Percentiles rank a stretch among this genome's conserved stretches.
Conservation (phyloP, 768 basidiomycete genomes). For the Austroboletus eburneus region DNA sequence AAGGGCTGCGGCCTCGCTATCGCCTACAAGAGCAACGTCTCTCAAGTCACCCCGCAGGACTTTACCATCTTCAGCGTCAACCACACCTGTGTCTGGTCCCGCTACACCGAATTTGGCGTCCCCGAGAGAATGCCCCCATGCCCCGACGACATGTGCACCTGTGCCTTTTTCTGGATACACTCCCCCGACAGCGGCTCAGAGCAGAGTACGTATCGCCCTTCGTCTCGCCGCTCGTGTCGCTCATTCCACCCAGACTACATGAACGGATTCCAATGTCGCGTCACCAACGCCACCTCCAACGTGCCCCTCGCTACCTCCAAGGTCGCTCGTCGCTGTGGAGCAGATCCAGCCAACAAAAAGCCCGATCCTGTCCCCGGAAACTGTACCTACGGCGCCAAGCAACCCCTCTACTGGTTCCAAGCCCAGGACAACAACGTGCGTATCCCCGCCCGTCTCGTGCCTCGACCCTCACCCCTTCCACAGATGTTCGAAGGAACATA, state of each 20-base stretch:
- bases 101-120: conserved; percentile 66
- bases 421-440: conserved; percentile 57
- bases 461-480: background rate
- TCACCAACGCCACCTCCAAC: conserved; percentile 50
- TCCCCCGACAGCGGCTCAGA: conserved; percentile 55
- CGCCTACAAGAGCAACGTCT: conserved; percentile 64
- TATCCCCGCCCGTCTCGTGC: background rate
- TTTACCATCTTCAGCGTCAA: conserved; percentile 74
- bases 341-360: conserved; percentile 47
- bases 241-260: conserved; percentile 49
- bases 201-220: conserved; percentile 45
- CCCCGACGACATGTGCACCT: conserved; percentile 57
- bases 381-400: conserved; percentile 71
- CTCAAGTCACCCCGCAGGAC: conserved; percentile 59
- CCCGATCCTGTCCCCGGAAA: conserved; percentile 46
- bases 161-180: conserved; percentile 76
- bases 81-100: conserved; percentile 69
- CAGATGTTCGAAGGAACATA: conserved; percentile 64
- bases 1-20: conserved; percentile 69
- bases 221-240: background rate
- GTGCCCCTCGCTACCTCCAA: conserved; percentile 51
- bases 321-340: conserved; percentile 62
- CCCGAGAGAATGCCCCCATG: conserved; percentile 67
- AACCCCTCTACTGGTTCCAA: conserved; percentile 70
- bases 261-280: conserved; percentile 69